These are phyloP conservation scores for Chlorophyllum brunneum DNA, from an alignment of 768 basidiomycete genomes.

Conservation along the genomic window DNA sequence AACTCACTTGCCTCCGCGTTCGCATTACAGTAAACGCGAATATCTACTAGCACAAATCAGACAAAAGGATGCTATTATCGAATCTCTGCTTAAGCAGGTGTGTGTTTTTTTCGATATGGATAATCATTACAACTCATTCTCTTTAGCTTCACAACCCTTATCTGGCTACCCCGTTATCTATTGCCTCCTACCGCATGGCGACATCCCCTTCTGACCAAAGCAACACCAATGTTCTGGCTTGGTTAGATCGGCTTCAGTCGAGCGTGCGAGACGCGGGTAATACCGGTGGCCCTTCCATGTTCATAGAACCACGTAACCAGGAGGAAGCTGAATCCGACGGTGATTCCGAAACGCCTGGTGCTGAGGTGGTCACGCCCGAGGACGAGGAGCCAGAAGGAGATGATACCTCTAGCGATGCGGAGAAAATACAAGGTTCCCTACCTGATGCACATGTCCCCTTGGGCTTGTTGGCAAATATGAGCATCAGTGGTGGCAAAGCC, in stretches of 20 bases:
- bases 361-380: constrained; percentile 21
- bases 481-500: constrained; percentile 50
- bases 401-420: constrained; percentile 34
- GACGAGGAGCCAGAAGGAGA: constrained; percentile 26
- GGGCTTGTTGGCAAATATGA: constrained; percentile 70
- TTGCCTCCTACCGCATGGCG: constrained; percentile 75
- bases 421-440: constrained; percentile 45
- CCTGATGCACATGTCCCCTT: constrained; percentile 74
- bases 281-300: constrained; percentile 38
- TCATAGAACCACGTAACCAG: constrained; percentile 37
- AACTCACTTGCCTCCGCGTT: constrained; percentile 36
- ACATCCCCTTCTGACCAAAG: constrained; percentile 71
- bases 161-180: constrained; percentile 71
- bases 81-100: constrained; percentile 80
- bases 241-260: constrained; percentile 68
- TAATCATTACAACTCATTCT: background rate
- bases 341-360: constrained; percentile 26
- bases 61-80: constrained; percentile 86
- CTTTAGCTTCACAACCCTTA: constrained; percentile 78
- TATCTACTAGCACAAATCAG: constrained; percentile 82
- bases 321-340: constrained; percentile 41
- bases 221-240: constrained; percentile 65
- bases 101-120: constrained; percentile 16
- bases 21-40: constrained; percentile 70
- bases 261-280: constrained; percentile 50